A percentile compares a stretch with the other conserved stretches of the same genome.
These are phyloP conservation scores for Clarireedia hainanense DNA, from an alignment of 2,329 filamentous ascomycete genomes.

Conservation along the genomic window DNA sequence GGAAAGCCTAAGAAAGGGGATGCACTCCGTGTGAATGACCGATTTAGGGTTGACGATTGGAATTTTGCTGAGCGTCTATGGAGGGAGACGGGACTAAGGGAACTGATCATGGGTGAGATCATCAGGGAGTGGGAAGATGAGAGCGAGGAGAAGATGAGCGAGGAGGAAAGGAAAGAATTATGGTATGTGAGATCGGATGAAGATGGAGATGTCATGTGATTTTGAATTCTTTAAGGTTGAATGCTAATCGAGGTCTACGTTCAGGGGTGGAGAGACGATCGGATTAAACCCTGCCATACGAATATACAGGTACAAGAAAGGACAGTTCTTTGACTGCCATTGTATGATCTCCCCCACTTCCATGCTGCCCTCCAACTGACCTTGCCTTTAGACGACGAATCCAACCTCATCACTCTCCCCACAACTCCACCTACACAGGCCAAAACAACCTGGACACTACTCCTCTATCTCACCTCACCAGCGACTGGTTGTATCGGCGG, in stretches of 20 bases:
- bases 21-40: slow-evolving; percentile 75
- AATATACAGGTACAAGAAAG: slow-evolving; percentile 77
- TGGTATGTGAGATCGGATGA: slow-evolving; percentile 18
- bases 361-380: neutral
- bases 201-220: neutral
- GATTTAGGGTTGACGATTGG: slow-evolving; percentile 74
- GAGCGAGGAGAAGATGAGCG: slow-evolving; percentile 25
- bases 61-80: slow-evolving; percentile 69
- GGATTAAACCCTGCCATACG: slow-evolving; percentile 84
- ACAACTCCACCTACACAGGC: slow-evolving; percentile 39
- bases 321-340: slow-evolving; percentile 88
- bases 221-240: neutral
- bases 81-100: slow-evolving; percentile 65
- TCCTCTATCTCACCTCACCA: slow-evolving; percentile 76
- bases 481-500: slow-evolving; percentile 72
- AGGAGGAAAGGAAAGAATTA: slow-evolving; percentile 22
- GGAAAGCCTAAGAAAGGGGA: slow-evolving; percentile 59
- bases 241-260: neutral
- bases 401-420: slow-evolving; percentile 60
- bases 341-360: slow-evolving; percentile 49
- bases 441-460: slow-evolving; percentile 82
- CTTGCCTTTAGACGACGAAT: slow-evolving; percentile 65
- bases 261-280: slow-evolving; percentile 75
- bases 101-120: slow-evolving; percentile 30
- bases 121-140: slow-evolving; percentile 14